Evolutionary conservation across 106 monocot species (phyloP).

Genomic region (Xerophyta viscosa): DNA sequence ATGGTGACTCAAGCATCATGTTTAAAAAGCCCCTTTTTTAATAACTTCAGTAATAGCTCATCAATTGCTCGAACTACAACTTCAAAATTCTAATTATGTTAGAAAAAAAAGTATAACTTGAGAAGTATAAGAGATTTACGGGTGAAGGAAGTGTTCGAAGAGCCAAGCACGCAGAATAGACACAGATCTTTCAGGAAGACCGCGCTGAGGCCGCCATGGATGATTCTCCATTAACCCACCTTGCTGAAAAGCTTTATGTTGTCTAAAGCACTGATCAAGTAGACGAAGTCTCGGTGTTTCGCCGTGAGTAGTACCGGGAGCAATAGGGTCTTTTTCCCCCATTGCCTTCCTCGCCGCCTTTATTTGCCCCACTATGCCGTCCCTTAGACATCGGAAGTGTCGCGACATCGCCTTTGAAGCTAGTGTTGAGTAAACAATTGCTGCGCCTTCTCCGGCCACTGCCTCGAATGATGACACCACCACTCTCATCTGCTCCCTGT

Average conservation of each 20-base stretch:
- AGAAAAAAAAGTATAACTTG: no score
- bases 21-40: no score
- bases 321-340: slow-evolving; percentile 57
- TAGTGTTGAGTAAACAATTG: slow-evolving; percentile 44
- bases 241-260: slow-evolving; percentile 61
- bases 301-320: slow-evolving; percentile 40
- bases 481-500: slow-evolving; percentile 70
- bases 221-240: slow-evolving; percentile 48
- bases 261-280: slow-evolving; percentile 72
- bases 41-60: no score
- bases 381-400: slow-evolving; percentile 74
- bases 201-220: slow-evolving; percentile 84
- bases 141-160: slow-evolving; percentile 92
- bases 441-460: slow-evolving; percentile 61
- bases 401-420: slow-evolving; percentile 83
- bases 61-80: no score
- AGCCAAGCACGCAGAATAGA: slow-evolving; percentile 80
- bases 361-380: slow-evolving; percentile 64
- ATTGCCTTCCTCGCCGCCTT: slow-evolving; percentile 45
- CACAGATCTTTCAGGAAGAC: slow-evolving; percentile 75
- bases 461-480: slow-evolving; percentile 59
- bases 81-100: no score
- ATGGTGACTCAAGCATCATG: no score
- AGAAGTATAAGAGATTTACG: slow-evolving; percentile 28
- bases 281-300: slow-evolving; percentile 81